Percentiles rank a stretch among this genome's conserved stretches.
phyloP scores from a whole-genome alignment of 140 eudicot genomes.

The Stevia rebaudiana region DNA sequence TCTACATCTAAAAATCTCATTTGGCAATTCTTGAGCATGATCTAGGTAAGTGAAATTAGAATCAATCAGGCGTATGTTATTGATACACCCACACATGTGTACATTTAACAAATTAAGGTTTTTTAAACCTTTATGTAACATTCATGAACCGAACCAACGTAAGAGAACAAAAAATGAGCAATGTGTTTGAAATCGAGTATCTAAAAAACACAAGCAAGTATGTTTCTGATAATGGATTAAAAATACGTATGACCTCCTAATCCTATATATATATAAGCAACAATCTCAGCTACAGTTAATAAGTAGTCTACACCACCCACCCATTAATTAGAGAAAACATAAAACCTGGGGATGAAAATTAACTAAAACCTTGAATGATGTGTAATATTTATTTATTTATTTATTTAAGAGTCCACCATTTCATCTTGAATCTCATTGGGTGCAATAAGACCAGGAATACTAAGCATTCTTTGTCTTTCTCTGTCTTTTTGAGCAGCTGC shows the following conservation, averaged over 20 bases:
- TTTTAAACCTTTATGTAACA: no score
- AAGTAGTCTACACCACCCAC: constrained; percentile 18
- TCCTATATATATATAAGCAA: constrained; percentile 17
- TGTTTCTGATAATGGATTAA: neutral
- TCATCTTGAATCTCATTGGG: constrained; percentile 97
- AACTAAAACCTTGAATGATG: constrained; percentile 26
- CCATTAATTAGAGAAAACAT: constrained; percentile 1
- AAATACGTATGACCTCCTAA: neutral
- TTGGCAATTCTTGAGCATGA: no score
- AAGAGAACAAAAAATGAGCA: no score
- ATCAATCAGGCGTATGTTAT: no score
- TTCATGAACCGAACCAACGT: no score
- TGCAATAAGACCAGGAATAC: constrained; percentile 91
- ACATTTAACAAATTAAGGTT: no score
- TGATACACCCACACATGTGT: no score
- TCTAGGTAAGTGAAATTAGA: no score
- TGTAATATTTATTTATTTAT: no score
- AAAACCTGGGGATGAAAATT: neutral
- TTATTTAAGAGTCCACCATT: constrained; percentile 70
- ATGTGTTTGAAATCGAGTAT: no score
- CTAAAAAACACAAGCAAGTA: constrained; percentile 2
- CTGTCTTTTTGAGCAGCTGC: constrained; percentile 92
- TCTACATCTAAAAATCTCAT: no score
- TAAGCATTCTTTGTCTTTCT: constrained; percentile 77
- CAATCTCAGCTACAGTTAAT: constrained; percentile 3